phyloP scores from a whole-genome alignment of 805 yeast genomes.

The Candida piceae region DNA sequence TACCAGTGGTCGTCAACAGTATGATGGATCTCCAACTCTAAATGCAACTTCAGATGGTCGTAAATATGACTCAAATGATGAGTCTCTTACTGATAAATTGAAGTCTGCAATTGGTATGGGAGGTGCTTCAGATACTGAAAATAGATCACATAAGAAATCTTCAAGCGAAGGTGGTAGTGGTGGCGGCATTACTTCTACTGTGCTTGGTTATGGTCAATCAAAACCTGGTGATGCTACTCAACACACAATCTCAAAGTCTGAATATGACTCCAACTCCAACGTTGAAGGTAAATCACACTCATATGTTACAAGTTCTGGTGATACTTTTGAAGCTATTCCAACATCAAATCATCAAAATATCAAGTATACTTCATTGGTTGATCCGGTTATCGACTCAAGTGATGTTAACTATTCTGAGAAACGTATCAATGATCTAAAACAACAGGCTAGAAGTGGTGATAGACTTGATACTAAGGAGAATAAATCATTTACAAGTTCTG shows the following conservation, averaged over 20 bases:
- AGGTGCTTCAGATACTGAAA: background rate
- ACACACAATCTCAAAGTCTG: conserved; percentile 8
- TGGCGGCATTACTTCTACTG: background rate
- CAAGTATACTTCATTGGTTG: conserved; percentile 25
- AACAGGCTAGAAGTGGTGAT: background rate
- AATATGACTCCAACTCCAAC: conserved; percentile 2
- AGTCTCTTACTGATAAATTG: background rate
- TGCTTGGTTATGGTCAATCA: background rate
- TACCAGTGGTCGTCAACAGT: background rate
- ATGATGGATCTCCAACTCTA: conserved; percentile 14
- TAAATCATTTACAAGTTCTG: no score
- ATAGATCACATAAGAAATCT: background rate
- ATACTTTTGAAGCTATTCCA: conserved; percentile 12
- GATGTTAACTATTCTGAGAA: conserved; percentile 15
- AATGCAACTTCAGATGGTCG: conserved; percentile 4
- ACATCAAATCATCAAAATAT: conserved; percentile 12
- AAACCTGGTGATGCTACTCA: conserved; percentile 6
- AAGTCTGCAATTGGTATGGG: conserved; percentile 2
- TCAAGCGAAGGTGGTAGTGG: background rate
- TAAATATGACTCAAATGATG: no score
- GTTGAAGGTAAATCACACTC: conserved; percentile 5
- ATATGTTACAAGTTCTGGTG: conserved; percentile 6
- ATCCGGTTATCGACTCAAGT: conserved; percentile 18
- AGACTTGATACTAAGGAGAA: no score
- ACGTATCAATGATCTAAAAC: background rate